Base-by-base conservation (phyloP, 164 flowering plant species). In the Magnolia changhungtana region DNA sequence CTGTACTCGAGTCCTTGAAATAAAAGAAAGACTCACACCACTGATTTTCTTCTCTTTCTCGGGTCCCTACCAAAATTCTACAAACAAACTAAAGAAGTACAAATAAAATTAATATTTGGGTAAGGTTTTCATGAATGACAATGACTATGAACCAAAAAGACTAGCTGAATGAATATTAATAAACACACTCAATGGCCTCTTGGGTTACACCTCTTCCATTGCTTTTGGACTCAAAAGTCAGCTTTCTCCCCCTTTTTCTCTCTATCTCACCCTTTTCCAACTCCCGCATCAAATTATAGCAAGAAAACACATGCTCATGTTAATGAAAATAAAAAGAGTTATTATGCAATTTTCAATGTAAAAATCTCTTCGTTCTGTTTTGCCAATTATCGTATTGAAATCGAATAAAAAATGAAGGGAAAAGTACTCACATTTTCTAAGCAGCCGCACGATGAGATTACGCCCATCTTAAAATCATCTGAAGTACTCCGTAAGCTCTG, bases 241-340 rank as follows among this genome's bases (percentile, higher is more conserved):
- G 77, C 83, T 79, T 79, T 29, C 78, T n/a, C n/a, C 52, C 11
- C 31, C 31, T 61, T 6, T 29, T 52, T 52, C 58, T 52, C 58
- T 13, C 14, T 52, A 13, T 8, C 11, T 52, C 14, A 1, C 14
- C 4, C 58, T 73, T 75, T 59, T 81, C 86, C 49, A 84, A 51
- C 63, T 73, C 81, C 75, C 78, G 81, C 86, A 89, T 82, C 63
- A 73, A 68, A 71, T 31, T 78, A 73, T 90, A 90, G 79, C 88
- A 87, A 59, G 82, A 70, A 69, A 76, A 84, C 8, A 88, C 83
- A 68, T 84, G 83, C n/a, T 86, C 91, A 92, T 90, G 90, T 50
- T n/a, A 66, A 76, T n/a, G 18, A 20, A 78, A 50, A 59, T 50
- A 68, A 19, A 51, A 66, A 80, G 9, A 19, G 19, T 8, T 13